phyloP scores from a whole-genome alignment of 805 yeast species.

The Candida loeiensis region DNA sequence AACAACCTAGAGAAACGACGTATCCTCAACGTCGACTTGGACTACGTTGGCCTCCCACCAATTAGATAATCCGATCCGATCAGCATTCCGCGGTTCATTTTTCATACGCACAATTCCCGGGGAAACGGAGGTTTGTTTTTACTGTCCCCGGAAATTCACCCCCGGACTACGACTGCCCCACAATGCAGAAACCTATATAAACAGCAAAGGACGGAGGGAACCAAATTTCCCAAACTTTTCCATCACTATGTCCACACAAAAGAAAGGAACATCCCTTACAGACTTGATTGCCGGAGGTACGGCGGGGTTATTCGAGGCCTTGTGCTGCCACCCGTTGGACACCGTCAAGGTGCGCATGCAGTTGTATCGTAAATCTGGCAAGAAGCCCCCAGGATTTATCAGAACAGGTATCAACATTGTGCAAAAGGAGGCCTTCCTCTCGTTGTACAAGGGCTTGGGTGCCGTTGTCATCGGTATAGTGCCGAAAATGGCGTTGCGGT shows the following conservation, averaged over 20 bases:
- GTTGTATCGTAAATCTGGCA: constrained; percentile 66
- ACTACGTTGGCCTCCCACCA: no score
- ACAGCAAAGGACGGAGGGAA: background rate
- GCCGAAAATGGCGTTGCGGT: constrained; percentile 97
- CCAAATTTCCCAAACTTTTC: background rate
- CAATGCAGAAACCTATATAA: constrained; percentile 3
- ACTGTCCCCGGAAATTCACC: constrained; percentile 6
- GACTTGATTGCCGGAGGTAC: constrained; percentile 91
- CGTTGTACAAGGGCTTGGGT: constrained; percentile 92
- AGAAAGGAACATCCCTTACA: constrained; percentile 44
- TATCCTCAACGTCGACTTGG: no score
- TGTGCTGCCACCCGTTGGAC: constrained; percentile 96
- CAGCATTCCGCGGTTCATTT: constrained; percentile 4
- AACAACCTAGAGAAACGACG: no score
- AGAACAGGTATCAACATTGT: constrained; percentile 78
- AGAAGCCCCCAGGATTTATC: constrained; percentile 81
- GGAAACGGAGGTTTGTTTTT: constrained; percentile 5
- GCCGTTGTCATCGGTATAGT: constrained; percentile 97
- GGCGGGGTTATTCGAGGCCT: constrained; percentile 96
- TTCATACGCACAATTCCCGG: constrained; percentile 8
- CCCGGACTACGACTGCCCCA: constrained; percentile 5
- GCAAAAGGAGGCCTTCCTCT: constrained; percentile 74
- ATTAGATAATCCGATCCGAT: background rate
- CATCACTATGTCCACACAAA: constrained; percentile 16
- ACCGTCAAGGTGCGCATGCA: constrained; percentile 98